phyloP scores from a whole-genome alignment of 228 moss, liverwort and hornwort species.

The Sphagnum magellanicum region DNA sequence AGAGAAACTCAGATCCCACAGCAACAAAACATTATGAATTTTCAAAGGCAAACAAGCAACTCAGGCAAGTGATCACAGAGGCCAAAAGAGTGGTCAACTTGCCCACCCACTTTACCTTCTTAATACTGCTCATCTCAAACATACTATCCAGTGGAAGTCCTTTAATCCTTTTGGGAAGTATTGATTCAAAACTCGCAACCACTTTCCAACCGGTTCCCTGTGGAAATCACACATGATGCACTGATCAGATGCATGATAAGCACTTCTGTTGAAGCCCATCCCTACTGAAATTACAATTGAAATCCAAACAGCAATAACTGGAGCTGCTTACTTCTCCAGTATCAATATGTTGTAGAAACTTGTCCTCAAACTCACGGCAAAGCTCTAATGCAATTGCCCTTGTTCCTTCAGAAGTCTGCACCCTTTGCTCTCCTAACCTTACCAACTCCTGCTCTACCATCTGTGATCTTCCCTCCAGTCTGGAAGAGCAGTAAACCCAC shows the following conservation, averaged over 20 bases:
- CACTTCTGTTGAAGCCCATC: neutral
- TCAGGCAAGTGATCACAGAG: neutral
- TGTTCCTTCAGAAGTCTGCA: slow-evolving; percentile 89
- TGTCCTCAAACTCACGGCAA: slow-evolving; percentile 97
- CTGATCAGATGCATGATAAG: neutral
- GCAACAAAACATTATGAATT: no score
- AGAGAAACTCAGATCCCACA: no score
- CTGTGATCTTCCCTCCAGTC: slow-evolving; percentile 90
- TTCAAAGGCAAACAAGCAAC: no score
- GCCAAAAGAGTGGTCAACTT: neutral
- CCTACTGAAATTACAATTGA: no score
- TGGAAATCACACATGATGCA: neutral
- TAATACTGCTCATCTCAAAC: slow-evolving; percentile 84
- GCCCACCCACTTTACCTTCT: slow-evolving; percentile 35
- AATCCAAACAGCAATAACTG: no score
- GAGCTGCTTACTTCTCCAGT: slow-evolving; percentile 74
- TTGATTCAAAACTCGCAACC: slow-evolving; percentile 88
- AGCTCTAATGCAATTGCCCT: slow-evolving; percentile 92
- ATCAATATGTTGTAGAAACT: slow-evolving; percentile 76
- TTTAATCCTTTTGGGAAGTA: slow-evolving; percentile 73
- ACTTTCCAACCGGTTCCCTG: slow-evolving; percentile 97
- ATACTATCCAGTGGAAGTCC: slow-evolving; percentile 67
- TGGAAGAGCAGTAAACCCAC: slow-evolving; percentile 13
- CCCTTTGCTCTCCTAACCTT: slow-evolving; percentile 82
- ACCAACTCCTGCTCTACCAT: slow-evolving; percentile 86